Evolutionary conservation across 1,284 basidiomycete genomes (phyloP), one percentile per base, ranked within the genome.

Genomic region (Ganoderma lucidum): DNA sequence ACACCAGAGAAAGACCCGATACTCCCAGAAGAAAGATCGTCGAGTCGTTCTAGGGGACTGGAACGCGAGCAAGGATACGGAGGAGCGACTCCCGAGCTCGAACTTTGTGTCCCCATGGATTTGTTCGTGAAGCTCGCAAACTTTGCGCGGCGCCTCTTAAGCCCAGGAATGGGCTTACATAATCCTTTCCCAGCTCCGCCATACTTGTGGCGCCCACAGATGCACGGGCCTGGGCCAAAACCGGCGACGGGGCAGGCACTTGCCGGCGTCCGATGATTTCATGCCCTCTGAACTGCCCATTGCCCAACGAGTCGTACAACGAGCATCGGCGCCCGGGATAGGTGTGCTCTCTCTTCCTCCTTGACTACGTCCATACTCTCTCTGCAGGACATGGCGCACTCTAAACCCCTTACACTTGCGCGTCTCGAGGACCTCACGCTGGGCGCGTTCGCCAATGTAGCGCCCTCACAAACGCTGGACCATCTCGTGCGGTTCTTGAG

Each of bases 31-130:
- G 59, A 60, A 60, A 60, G 39, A 60, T 42, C 59, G 35, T 61
- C 59, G 59, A 80, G 70, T 90, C 76, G 74, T 53, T 93, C 86
- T 93, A 84, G 93, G 86, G 88, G 91, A 94, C 93, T 91, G 92
- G 92, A 94, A 94, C 92, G 92, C 92, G 92, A 90, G 88, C 92
- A 87, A 88, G 91, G 88, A 93, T 87, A 87, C 89, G 89, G 90
- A 87, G 53, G 81, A 88, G 87, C 87, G 90, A 83, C 82, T 61
- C 79, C 90, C 92, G 78, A 86, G 92, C 86, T 91, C 92, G 92
- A 94, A 94, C 93, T 94, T 92, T 92, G 88, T 89, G 92, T 94
- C 91, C 89, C 86, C 91, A 85, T 68, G 81, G 83, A 84, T 85
- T 90, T 89, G 87, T 91, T 90, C 85, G 53, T 77, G 75, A 75